Percentiles rank a stretch among this genome's conserved stretches.
Conservation (phyloP, 2,329 filamentous ascomycete genomes). For the Kalaharituber pfeilii region DNA sequence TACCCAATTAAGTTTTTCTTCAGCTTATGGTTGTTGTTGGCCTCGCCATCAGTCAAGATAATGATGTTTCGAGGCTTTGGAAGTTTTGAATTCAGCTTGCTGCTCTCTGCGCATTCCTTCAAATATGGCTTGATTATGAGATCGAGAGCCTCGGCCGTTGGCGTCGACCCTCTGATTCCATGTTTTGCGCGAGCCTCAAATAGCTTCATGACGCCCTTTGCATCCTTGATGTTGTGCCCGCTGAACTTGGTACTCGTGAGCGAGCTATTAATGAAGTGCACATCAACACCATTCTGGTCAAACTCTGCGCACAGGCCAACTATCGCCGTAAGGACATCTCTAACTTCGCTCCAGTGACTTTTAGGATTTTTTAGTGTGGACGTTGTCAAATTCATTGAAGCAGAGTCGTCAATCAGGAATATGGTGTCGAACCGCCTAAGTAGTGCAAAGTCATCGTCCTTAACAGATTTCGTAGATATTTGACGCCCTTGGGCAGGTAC, state of each 20-base stretch:
- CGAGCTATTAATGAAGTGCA: conserved; percentile 73
- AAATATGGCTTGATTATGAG: conserved; percentile 60
- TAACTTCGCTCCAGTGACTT: conserved; percentile 51
- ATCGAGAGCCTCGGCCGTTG: conserved; percentile 54
- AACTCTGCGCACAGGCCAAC: conserved; percentile 63
- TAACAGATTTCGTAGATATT: too few relatives aligned
- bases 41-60: conserved; percentile 74
- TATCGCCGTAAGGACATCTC: conserved; percentile 51
- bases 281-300: conserved; percentile 71
- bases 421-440: conserved; percentile 67
- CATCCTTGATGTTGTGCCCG: conserved; percentile 38
- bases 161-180: conserved; percentile 40
- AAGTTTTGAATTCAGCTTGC: conserved; percentile 30
- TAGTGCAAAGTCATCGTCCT: conserved; percentile 31
- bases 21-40: conserved; percentile 50
- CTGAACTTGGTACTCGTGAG: conserved; percentile 24
- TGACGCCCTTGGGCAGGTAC: too few relatives aligned
- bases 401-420: conserved; percentile 84
- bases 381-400: conserved; percentile 58
- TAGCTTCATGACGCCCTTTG: conserved; percentile 44
- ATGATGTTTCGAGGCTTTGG: conserved; percentile 78
- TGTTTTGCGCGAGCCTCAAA: conserved; percentile 50
- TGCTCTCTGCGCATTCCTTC: conserved; percentile 32
- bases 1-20: conserved; percentile 42
- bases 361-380: background rate